Evolutionary conservation across 306 rosid genomes (phyloP), one percentile per base, ranked within the genome.

Genomic region (Cucumis hystrix): DNA sequence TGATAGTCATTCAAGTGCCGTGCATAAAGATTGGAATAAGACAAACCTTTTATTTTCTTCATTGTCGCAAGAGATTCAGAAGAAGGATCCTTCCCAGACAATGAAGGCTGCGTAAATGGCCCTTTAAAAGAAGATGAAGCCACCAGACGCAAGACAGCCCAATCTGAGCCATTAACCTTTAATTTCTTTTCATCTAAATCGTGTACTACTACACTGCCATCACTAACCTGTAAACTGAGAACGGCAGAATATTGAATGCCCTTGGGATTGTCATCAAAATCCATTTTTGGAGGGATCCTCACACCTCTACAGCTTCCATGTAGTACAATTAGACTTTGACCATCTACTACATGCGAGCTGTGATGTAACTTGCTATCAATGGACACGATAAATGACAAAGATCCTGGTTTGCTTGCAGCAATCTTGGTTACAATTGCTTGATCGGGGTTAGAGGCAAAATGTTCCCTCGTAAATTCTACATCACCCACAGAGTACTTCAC

Each of bases 91-190:
- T 84, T 94, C 81, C 87, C 87, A 47, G 97, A 92, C 83, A 85
- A 90, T 79, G 89, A 79, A 70, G 98, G 93, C 78, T 80, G 60
- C 33, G 89, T 84, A 84, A 92, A 90, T 80, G 98, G 91, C 59
- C 96, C 96, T 73, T 84, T 85, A 72, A 90, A 94, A 45, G 98
- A 89, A 56, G 98, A 89, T 51, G 91, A 74, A 63, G 97, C 97
- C 79, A 91, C 87, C 81, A 94, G 83, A 81, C 78, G 88, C 76
- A 94, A 76, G 75, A 89, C 80, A 83, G 88, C 93, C 94, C 86
- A 89, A 83, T 91, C 95, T 66, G 96, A 85, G 61, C 88, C 90
- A 79, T 94, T 92, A 51, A 94, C 88, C 82, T 63, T 89, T 39
- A 94, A 71, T 80, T 87, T 94, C 74, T 67, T 89, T 83, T 76